phyloP scores from a whole-genome alignment of 176 grass and related monocot species.

The sorghum (Sorghum bicolor) region DNA sequence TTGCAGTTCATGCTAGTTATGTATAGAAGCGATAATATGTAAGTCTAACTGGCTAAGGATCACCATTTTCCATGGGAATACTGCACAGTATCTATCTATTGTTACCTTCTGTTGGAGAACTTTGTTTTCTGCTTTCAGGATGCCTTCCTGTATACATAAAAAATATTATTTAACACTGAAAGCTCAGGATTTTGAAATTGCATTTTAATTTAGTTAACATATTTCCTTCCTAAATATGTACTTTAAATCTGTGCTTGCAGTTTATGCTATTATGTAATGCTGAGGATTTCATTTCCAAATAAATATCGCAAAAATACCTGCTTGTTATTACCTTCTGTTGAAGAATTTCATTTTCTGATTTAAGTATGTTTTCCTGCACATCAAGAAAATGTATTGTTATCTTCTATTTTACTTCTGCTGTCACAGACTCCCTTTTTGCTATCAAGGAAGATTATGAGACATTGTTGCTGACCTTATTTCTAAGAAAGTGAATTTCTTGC shows the following conservation, averaged over 20 bases:
- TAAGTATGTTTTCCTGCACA: conserved; percentile 25
- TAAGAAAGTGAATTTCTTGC: conserved; percentile 55
- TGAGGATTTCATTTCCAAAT: not conserved
- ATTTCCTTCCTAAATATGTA: not conserved
- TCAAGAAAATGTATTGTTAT: not conserved
- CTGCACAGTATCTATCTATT: not conserved
- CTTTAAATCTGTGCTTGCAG: not conserved
- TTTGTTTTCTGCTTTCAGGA: conserved; percentile 39
- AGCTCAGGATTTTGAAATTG: not conserved
- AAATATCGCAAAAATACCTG: not conserved
- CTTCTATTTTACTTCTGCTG: not conserved
- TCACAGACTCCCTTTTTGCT: not conserved
- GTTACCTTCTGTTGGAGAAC: conserved; percentile 40
- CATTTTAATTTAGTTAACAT: not conserved
- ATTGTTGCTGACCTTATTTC: conserved; percentile 46
- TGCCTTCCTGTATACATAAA: conserved; percentile 26
- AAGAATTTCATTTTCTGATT: not conserved
- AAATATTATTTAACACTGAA: not conserved
- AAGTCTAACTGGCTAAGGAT: not conserved
- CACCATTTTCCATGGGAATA: not conserved
- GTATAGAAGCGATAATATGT: not conserved
- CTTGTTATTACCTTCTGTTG: conserved; percentile 4
- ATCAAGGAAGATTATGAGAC: not conserved
- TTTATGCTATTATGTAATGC: not conserved
- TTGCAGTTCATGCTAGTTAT: not conserved